Conservation (phyloP, 1,139 yeast species). For the Pneumocystis murina region DNA sequence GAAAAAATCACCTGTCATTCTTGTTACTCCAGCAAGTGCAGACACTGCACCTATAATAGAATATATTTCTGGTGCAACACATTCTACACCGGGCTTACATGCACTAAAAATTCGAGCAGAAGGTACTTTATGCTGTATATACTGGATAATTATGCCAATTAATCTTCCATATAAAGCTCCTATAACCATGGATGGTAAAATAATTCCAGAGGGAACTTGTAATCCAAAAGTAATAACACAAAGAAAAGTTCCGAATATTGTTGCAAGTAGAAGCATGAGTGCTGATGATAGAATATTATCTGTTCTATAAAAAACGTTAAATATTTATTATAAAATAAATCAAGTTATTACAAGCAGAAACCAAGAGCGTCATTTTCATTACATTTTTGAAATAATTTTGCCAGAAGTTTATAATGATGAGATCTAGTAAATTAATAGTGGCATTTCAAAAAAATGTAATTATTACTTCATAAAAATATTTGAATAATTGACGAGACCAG, state of each 20-base stretch:
- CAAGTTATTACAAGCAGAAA: background rate
- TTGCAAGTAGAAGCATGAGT: background rate
- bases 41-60: slow-evolving; percentile 54
- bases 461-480: background rate
- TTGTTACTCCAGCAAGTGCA: slow-evolving; percentile 52
- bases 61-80: slow-evolving; percentile 45
- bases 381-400: slow-evolving; percentile 24
- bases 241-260: slow-evolving; percentile 19
- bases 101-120: slow-evolving; percentile 16
- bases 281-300: background rate
- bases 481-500: background rate
- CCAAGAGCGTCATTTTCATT: background rate
- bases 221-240: slow-evolving; percentile 38
- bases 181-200: slow-evolving; percentile 54
- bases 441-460: background rate
- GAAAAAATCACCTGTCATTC: slow-evolving; percentile 32
- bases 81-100: slow-evolving; percentile 13
- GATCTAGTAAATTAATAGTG: slow-evolving; percentile 38
- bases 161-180: slow-evolving; percentile 52
- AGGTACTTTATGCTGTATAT: background rate
- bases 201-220: slow-evolving; percentile 51
- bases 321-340: background rate
- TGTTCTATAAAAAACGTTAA: background rate
- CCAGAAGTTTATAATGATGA: slow-evolving; percentile 39
- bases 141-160: slow-evolving; percentile 36